These are phyloP conservation scores for Elsinoe arachidis DNA, from an alignment of 2,329 filamentous ascomycete species.

Conservation along the genomic window DNA sequence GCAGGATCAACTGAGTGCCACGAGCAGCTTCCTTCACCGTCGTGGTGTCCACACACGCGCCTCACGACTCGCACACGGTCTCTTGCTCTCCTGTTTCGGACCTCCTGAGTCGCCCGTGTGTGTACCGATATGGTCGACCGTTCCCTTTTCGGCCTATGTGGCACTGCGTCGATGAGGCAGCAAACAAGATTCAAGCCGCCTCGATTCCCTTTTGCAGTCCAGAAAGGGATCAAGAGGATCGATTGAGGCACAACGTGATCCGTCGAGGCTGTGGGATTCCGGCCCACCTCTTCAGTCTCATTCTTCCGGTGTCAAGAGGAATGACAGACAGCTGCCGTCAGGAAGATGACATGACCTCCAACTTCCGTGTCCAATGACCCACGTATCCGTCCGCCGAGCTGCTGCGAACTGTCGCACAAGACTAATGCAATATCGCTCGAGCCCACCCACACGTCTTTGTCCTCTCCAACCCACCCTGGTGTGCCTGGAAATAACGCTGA, in stretches of 20 bases:
- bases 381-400: neutral
- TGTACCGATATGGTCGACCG: neutral
- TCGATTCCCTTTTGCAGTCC: neutral
- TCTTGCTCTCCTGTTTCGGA: slow-evolving; percentile 10
- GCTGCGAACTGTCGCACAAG: slow-evolving; percentile 9
- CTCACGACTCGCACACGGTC: neutral
- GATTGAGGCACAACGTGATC: neutral
- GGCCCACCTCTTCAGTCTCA: neutral
- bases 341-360: neutral
- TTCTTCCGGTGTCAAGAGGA: neutral
- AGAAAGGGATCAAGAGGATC: neutral
- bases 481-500: neutral
- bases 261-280: neutral
- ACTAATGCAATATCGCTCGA: slow-evolving; percentile 3
- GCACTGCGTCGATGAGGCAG: neutral
- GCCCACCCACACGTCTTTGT: neutral
- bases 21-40: neutral
- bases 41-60: neutral
- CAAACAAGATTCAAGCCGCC: slow-evolving; percentile 3
- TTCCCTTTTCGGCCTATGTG: neutral
- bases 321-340: slow-evolving; percentile 1
- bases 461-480: neutral
- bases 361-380: neutral
- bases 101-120: slow-evolving; percentile 3
- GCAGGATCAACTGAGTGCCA: slow-evolving; percentile 3